These are phyloP conservation scores for Backusella macrospora DNA, from an alignment of 192 early-diverging fungal species.

Conservation along the genomic window DNA sequence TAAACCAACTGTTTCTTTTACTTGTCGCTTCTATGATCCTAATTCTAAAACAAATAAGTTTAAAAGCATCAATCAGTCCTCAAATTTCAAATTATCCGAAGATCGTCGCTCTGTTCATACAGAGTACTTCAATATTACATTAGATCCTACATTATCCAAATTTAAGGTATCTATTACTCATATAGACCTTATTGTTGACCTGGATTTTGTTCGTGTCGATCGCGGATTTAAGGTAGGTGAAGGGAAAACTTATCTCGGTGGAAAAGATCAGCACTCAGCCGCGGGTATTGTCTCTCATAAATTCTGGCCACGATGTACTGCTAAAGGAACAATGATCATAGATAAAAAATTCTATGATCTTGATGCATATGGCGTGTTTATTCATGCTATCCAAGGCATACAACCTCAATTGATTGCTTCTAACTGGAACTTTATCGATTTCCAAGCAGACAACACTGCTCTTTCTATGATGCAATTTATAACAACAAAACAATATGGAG, in stretches of 20 bases:
- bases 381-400: conserved; percentile 84
- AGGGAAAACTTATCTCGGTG: conserved; percentile 76
- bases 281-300: conserved; percentile 71
- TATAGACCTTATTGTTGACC: conserved; percentile 57
- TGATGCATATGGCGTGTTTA: conserved; percentile 72
- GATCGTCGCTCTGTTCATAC: conserved; percentile 75
- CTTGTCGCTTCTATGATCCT: conserved; percentile 68
- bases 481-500: conserved; percentile 72
- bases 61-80: conserved; percentile 64
- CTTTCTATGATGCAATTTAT: conserved; percentile 76
- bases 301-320: conserved; percentile 81
- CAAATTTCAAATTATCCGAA: conserved; percentile 69
- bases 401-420: conserved; percentile 81
- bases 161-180: conserved; percentile 58
- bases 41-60: conserved; percentile 70
- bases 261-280: conserved; percentile 44
- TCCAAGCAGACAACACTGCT: conserved; percentile 68
- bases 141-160: conserved; percentile 45
- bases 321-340: conserved; percentile 72
- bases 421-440: conserved; percentile 85
- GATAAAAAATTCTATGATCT: conserved; percentile 66
- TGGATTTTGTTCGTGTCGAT: conserved; percentile 67
- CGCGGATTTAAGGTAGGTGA: conserved; percentile 82
- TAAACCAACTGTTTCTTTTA: conserved; percentile 70
- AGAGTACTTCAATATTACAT: conserved; percentile 71